These are phyloP conservation scores for Aspergillus egyptiacus DNA, from an alignment of 495 filamentous ascomycete species.

Conservation along the genomic window DNA sequence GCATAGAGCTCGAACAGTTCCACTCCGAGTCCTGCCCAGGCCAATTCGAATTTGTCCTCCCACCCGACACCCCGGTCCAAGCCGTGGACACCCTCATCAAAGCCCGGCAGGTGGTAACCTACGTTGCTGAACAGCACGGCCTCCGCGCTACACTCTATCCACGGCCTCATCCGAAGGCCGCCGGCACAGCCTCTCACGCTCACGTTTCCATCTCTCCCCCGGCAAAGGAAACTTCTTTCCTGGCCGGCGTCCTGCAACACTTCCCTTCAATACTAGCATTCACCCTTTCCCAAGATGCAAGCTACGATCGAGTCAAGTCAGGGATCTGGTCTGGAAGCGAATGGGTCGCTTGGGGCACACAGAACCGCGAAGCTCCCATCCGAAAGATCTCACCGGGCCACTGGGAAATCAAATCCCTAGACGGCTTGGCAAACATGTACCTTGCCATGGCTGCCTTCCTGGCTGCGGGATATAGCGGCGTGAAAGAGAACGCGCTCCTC, in stretches of 20 bases:
- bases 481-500: conserved; percentile 42
- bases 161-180: conserved; percentile 49
- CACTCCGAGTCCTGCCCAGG: conserved; percentile 70
- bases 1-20: conserved; percentile 65
- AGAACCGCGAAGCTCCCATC: conserved; percentile 41
- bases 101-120: conserved; percentile 61
- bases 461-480: conserved; percentile 57
- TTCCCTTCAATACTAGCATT: conserved; percentile 34
- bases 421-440: conserved; percentile 42
- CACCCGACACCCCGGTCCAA: conserved; percentile 54
- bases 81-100: conserved; percentile 71
- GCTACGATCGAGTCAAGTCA: conserved; percentile 37
- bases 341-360: conserved; percentile 41
- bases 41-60: conserved; percentile 78
- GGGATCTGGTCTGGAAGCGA: conserved; percentile 53
- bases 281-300: conserved; percentile 31
- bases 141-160: conserved; percentile 75
- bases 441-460: conserved; percentile 55
- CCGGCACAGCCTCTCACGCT: conserved; percentile 38
- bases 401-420: conserved; percentile 39
- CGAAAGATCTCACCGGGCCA: conserved; percentile 34
- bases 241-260: conserved; percentile 33
- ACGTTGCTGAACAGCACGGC: conserved; percentile 32
- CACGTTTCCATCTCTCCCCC: conserved; percentile 37
- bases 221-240: conserved; percentile 28